Evolutionary conservation across 768 basidiomycete species (phyloP).

Genomic region (Tephrocybe sp.): DNA sequence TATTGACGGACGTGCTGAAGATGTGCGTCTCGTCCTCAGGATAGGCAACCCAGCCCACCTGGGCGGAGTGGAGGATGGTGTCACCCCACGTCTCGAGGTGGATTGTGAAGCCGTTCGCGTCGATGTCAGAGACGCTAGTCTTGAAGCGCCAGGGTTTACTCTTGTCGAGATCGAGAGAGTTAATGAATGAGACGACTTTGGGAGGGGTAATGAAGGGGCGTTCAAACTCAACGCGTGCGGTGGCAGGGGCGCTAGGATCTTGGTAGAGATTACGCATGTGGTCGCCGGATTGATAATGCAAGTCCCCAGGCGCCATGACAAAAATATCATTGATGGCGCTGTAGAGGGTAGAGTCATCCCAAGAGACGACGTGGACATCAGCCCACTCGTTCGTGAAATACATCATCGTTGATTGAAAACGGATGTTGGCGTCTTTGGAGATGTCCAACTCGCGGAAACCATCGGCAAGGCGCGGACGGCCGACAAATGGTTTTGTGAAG

Average conservation of each 20-base stretch:
- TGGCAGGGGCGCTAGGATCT: background rate
- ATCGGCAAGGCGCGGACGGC: background rate
- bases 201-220: background rate
- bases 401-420: background rate
- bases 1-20: no score
- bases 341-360: no score
- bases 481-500: background rate
- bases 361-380: background rate
- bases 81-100: no score
- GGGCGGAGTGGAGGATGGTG: constrained; percentile 1
- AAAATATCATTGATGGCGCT: no score
- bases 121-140: no score
- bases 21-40: no score
- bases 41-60: constrained; percentile 3
- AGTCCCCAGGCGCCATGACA: no score
- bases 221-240: background rate
- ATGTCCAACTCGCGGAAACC: background rate
- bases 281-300: background rate
- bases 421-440: no score
- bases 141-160: no score
- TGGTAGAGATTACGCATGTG: background rate
- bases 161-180: no score
- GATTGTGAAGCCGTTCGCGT: constrained; percentile 4
- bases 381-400: background rate
- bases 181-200: no score